Percentiles rank a stretch among this genome's conserved stretches.
phyloP scores from a whole-genome alignment of 306 rosid species.

The Aeschynomene evenia region DNA sequence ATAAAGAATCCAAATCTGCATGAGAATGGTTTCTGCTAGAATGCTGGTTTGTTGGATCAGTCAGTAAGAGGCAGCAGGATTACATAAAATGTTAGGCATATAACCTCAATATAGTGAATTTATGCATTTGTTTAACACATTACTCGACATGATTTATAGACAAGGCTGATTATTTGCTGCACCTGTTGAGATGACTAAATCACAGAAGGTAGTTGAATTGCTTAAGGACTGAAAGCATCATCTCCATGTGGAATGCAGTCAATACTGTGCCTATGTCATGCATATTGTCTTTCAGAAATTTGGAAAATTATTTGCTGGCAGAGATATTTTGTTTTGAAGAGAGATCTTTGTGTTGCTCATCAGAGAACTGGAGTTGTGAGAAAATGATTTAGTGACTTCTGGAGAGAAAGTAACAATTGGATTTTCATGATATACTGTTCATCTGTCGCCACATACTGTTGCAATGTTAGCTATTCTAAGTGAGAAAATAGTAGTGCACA shows the following conservation, averaged over 20 bases:
- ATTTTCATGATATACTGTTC: slow-evolving; percentile 16
- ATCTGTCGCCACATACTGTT: slow-evolving; percentile 29
- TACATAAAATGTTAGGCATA: slow-evolving; percentile 17
- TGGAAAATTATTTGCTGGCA: slow-evolving; percentile 25
- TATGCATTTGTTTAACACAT: slow-evolving; percentile 19
- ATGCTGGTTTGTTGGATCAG: slow-evolving; percentile 28
- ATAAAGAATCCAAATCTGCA: slow-evolving; percentile 22
- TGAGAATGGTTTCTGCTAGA: slow-evolving; percentile 29
- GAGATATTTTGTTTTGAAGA: slow-evolving; percentile 26
- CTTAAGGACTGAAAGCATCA: slow-evolving; percentile 20
- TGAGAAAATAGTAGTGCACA: slow-evolving; percentile 23
- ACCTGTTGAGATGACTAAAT: slow-evolving; percentile 18
- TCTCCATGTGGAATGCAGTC: slow-evolving; percentile 20
- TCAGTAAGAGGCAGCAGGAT: slow-evolving; percentile 28
- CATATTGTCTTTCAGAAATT: slow-evolving; percentile 27
- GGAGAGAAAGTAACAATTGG: slow-evolving; percentile 28
- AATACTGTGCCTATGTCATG: slow-evolving; percentile 2
- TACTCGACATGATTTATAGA: slow-evolving; percentile 17
- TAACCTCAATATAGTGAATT: neutral
- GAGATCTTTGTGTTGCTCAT: slow-evolving; percentile 23
- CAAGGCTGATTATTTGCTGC: slow-evolving; percentile 29
- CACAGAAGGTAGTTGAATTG: slow-evolving; percentile 30
- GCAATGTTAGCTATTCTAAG: slow-evolving; percentile 12
- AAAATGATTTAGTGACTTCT: slow-evolving; percentile 26
- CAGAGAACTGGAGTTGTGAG: slow-evolving; percentile 30